phyloP scores from a whole-genome alignment of 1,139 yeast genomes.

The Lodderomyces theae region DNA sequence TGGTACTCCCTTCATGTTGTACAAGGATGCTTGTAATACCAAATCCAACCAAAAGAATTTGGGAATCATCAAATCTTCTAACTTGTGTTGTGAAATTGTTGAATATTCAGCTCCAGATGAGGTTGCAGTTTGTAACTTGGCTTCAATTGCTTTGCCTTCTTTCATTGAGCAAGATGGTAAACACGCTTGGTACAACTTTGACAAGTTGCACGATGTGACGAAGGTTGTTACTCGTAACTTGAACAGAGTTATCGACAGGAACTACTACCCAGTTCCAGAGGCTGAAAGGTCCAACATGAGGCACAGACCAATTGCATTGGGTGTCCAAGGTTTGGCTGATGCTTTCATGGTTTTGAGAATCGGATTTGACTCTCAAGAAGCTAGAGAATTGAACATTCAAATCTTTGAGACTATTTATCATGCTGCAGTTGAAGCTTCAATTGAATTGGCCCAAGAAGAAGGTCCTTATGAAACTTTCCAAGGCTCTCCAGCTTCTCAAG shows the following conservation, averaged over 20 bases:
- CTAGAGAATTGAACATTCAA: conserved; percentile 53
- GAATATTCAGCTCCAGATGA: conserved; percentile 86
- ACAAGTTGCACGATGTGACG: conserved; percentile 51
- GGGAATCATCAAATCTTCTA: conserved; percentile 84
- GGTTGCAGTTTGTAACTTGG: conserved; percentile 89
- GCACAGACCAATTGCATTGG: conserved; percentile 61
- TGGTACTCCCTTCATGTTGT: conserved; percentile 88
- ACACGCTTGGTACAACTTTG: conserved; percentile 49
- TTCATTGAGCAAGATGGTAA: conserved; percentile 48
- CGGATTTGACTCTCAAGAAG: conserved; percentile 58
- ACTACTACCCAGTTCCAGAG: conserved; percentile 54
- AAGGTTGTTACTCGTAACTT: conserved; percentile 55
- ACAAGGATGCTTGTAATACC: conserved; percentile 82
- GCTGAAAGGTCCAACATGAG: conserved; percentile 53
- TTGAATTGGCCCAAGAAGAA: conserved; percentile 48
- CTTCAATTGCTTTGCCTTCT: conserved; percentile 80
- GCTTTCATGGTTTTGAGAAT: conserved; percentile 54
- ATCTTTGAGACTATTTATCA: conserved; percentile 62
- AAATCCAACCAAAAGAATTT: conserved; percentile 84
- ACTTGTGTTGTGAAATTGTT: conserved; percentile 86
- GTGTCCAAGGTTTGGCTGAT: conserved; percentile 65
- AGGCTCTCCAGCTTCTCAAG: conserved; percentile 62
- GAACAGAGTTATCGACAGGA: conserved; percentile 56
- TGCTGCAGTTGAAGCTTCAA: conserved; percentile 55
- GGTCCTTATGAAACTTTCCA: conserved; percentile 49